phyloP scores from a whole-genome alignment of 2,329 filamentous ascomycete species.

The Ophiostoma australiae region DNA sequence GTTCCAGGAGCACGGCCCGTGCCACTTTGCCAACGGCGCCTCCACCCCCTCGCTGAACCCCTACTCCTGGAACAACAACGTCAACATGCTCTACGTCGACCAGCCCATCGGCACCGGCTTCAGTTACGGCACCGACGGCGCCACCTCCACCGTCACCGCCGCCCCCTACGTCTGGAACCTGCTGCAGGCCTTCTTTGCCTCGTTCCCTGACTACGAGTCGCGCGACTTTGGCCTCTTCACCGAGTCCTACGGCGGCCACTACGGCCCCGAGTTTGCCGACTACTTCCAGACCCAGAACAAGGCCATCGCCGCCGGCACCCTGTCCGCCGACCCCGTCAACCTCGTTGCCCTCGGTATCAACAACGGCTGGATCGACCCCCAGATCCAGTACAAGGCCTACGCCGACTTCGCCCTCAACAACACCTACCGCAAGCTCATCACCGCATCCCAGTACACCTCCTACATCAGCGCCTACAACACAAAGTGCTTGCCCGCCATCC shows the following conservation, averaged over 20 bases:
- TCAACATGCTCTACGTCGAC: slow-evolving; percentile 72
- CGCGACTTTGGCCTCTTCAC: background rate
- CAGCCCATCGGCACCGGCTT: slow-evolving; percentile 66
- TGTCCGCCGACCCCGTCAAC: background rate
- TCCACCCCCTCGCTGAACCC: slow-evolving; percentile 60
- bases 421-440: background rate
- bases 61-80: slow-evolving; percentile 70
- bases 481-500: background rate
- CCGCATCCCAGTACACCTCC: background rate
- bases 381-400: slow-evolving; percentile 1
- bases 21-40: slow-evolving; percentile 66
- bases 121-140: slow-evolving; percentile 18
- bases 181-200: background rate
- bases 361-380: background rate
- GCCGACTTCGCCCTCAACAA: background rate
- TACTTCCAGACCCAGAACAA: background rate
- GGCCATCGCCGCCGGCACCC: background rate
- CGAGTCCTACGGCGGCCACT: background rate
- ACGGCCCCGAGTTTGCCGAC: background rate
- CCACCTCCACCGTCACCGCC: background rate
- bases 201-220: background rate
- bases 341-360: background rate
- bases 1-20: slow-evolving; percentile 72
- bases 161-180: background rate
- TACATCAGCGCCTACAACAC: background rate